Percentiles rank a stretch among this genome's conserved stretches.
Conservation (phyloP, 345 rosid genomes). For the Erysimum cheiranthoides region DNA sequence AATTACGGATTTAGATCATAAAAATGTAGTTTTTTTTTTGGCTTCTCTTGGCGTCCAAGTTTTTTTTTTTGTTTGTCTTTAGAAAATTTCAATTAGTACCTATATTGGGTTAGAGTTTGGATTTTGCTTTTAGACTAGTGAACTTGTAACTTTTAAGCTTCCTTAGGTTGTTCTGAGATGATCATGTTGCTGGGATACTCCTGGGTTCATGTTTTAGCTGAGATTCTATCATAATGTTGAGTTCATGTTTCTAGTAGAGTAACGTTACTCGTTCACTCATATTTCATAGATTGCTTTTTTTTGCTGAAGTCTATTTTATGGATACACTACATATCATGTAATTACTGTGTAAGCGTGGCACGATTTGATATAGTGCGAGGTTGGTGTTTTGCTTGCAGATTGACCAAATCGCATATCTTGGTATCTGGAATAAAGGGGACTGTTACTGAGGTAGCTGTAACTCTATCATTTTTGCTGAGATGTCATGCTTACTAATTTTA, state of each 20-base stretch:
- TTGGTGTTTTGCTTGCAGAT: slow-evolving; percentile 52
- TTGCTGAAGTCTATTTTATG: not conserved
- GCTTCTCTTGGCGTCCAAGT: not conserved
- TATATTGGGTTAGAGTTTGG: not conserved
- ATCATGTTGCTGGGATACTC: not conserved
- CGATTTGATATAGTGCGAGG: slow-evolving; percentile 15
- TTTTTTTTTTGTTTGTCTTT: not conserved
- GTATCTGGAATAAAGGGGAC: slow-evolving; percentile 87
- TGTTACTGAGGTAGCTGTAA: slow-evolving; percentile 70
- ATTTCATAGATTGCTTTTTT: not conserved
- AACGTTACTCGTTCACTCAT: not conserved
- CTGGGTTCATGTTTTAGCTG: slow-evolving; percentile 1
- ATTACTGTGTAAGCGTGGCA: not conserved
- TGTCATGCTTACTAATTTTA: not conserved
- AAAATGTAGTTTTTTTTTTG: not conserved
- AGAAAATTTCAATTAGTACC: not conserved
- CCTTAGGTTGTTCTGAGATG: not conserved
- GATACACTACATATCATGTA: not conserved
- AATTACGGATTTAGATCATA: not conserved
- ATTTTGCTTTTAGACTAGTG: slow-evolving; percentile 17
- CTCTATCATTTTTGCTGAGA: not conserved
- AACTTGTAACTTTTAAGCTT: slow-evolving; percentile 2
- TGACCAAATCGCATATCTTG: slow-evolving; percentile 80
- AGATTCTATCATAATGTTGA: not conserved
- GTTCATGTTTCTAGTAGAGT: not conserved